Conservation (phyloP, 345 rosid genomes). For the Erysimum cheiranthoides region DNA sequence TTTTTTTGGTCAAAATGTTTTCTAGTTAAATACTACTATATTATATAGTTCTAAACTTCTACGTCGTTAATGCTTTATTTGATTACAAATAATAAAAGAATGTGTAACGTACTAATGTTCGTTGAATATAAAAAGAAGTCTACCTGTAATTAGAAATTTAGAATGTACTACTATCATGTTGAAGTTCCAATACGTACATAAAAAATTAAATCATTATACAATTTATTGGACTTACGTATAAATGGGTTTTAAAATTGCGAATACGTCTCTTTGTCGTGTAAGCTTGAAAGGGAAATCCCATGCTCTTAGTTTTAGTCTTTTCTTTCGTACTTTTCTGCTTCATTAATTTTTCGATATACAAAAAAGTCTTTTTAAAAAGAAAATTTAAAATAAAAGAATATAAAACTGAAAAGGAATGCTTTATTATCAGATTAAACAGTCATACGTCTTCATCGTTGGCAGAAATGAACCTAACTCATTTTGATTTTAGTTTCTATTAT, state of each 20-base stretch:
- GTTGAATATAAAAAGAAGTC: too few relatives aligned
- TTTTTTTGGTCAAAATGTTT: too few relatives aligned
- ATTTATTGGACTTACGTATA: constrained; percentile 19
- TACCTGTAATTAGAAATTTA: too few relatives aligned
- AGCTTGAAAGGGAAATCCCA: constrained; percentile 42
- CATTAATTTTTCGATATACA: constrained; percentile 28
- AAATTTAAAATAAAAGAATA: background rate
- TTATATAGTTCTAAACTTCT: background rate
- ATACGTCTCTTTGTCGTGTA: constrained; percentile 47
- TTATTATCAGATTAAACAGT: constrained; percentile 29
- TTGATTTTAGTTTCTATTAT: constrained; percentile 23
- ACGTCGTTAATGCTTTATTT: background rate
- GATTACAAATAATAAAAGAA: background rate
- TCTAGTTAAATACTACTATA: too few relatives aligned
- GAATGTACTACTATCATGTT: background rate
- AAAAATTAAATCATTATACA: background rate
- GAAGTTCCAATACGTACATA: constrained; percentile 1
- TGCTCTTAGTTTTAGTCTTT: constrained; percentile 27
- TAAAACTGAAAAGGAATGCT: constrained; percentile 18
- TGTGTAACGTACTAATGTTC: too few relatives aligned
- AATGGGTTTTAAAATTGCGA: constrained; percentile 7
- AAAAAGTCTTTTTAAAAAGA: background rate
- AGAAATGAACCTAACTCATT: constrained; percentile 17
- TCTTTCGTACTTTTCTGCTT: constrained; percentile 35
- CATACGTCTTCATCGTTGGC: constrained; percentile 40